Base-by-base conservation (phyloP, 768 basidiomycete species). In the Podaxis sp. region DNA sequence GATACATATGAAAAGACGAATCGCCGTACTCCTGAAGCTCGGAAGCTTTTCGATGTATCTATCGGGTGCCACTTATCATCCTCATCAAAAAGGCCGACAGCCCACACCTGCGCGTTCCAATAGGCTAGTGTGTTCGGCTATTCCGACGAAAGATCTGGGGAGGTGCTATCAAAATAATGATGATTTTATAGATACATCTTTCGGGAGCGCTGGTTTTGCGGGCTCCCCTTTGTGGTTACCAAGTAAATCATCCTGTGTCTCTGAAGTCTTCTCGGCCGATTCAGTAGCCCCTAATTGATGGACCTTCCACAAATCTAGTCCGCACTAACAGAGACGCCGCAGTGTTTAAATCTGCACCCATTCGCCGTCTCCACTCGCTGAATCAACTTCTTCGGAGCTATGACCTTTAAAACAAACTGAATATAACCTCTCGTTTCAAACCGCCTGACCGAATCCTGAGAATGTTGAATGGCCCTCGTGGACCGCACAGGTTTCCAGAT, bases 281-380 rank as follows among this genome's bases (percentile, higher is more conserved):
- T 37, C 36, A 38, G 40, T 19, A 51, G 1, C 58, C 15, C 29
- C 24, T 8, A 17, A 9, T 46, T 57, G 55, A 50, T 43, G 4
- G 13, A 22, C 22, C 24, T 51, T 52, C 36, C 22, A 13, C 7
- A 38, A 22, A 38, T 24, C 17, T 40, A 25, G 37, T 29, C 58
- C 58, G 58, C 58, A 59, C 51, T 59, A 59, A 59, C 58, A 38
- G 19, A 59, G 57, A 58, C 24, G 24, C 47, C 40, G 22, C 36
- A 29, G 2, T 37, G 22, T 52, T 51, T 49, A 37, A 43, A 59
- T 59, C 22, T 22, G 36, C n/a, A 17, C 49, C 24, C 27, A 37
- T 37, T 59, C 43, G 58, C 49, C 24, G 49, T 24, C 4, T 51
- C 29, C 58, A 12, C 49, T 19, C 58, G 9, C 47, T 22, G 13